Percentiles rank a stretch among this genome's conserved stretches.
Conservation (phyloP, 306 rosid species). For the Medicago arabica region DNA sequence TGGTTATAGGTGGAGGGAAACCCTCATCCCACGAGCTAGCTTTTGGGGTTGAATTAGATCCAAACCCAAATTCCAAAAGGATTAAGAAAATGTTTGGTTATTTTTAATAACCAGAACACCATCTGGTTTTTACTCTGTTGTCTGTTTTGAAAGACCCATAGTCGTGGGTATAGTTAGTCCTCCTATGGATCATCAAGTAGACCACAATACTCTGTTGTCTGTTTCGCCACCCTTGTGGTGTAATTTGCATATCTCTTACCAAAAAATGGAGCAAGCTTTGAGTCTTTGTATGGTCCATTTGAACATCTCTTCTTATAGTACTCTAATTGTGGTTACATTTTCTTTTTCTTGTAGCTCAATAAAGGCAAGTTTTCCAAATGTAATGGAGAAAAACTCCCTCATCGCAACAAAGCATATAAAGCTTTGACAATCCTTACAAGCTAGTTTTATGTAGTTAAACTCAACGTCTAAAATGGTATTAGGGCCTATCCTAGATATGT, state of each 20-base stretch:
- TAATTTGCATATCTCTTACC: neutral
- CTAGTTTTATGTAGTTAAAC: neutral
- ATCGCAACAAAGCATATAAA: neutral
- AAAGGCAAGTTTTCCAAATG: slow-evolving; percentile 10
- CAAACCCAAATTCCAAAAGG: neutral
- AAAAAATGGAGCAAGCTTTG: slow-evolving; percentile 17
- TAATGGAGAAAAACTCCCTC: slow-evolving; percentile 5
- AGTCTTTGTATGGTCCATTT: slow-evolving; percentile 20
- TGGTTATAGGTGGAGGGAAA: neutral
- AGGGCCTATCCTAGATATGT: neutral
- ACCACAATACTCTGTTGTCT: neutral
- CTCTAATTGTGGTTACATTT: slow-evolving; percentile 11
- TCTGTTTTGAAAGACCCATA: neutral
- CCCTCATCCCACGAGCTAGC: slow-evolving; percentile 5
- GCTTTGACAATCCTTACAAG: neutral
- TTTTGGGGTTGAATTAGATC: neutral
- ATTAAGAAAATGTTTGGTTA: slow-evolving; percentile 11
- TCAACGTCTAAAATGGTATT: slow-evolving; percentile 4
- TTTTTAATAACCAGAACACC: neutral
- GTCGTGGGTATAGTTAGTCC: neutral
- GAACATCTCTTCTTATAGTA: slow-evolving; percentile 8
- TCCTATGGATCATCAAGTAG: neutral
- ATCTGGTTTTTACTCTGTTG: neutral
- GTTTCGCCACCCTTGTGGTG: slow-evolving; percentile 3
- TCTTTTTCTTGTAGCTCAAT: slow-evolving; percentile 18